A percentile compares a stretch with the other conserved stretches of the same genome.
phyloP scores from a whole-genome alignment of 306 rosid species.

The Myrica gale region DNA sequence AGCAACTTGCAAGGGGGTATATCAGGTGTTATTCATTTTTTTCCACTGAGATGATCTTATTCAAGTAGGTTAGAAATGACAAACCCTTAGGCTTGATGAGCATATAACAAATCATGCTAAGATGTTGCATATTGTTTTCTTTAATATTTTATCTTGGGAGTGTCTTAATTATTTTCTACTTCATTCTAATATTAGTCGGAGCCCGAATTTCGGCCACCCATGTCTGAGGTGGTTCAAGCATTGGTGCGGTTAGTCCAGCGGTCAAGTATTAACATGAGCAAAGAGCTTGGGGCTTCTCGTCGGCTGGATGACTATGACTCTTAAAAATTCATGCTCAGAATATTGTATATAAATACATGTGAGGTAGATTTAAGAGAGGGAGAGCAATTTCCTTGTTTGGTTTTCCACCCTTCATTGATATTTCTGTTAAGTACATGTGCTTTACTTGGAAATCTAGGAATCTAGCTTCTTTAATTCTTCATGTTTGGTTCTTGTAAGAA shows the following conservation, averaged over 20 bases:
- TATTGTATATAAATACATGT: constrained; percentile 2
- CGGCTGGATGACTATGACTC: constrained; percentile 46
- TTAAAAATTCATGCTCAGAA: constrained; percentile 11
- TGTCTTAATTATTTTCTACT: background rate
- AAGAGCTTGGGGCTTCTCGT: constrained; percentile 53
- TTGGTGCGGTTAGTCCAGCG: constrained; percentile 58
- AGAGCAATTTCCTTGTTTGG: background rate
- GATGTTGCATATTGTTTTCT: background rate
- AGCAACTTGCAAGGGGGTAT: background rate
- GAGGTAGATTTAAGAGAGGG: constrained; percentile 4
- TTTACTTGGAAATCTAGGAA: background rate
- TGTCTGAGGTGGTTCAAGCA: constrained; percentile 76
- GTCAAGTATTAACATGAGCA: constrained; percentile 56
- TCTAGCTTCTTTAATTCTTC: background rate
- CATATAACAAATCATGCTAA: background rate
- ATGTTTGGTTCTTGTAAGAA: background rate
- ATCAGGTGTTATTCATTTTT: background rate
- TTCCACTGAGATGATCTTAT: background rate
- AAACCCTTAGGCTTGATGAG: background rate
- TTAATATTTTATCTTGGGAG: background rate
- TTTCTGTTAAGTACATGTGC: background rate
- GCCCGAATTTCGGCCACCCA: constrained; percentile 70
- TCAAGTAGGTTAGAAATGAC: background rate
- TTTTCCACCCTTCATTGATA: background rate
- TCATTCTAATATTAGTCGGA: constrained; percentile 42